Conservation (phyloP, 352 stramenopile genomes). For the Phytophthora podocarpi region DNA sequence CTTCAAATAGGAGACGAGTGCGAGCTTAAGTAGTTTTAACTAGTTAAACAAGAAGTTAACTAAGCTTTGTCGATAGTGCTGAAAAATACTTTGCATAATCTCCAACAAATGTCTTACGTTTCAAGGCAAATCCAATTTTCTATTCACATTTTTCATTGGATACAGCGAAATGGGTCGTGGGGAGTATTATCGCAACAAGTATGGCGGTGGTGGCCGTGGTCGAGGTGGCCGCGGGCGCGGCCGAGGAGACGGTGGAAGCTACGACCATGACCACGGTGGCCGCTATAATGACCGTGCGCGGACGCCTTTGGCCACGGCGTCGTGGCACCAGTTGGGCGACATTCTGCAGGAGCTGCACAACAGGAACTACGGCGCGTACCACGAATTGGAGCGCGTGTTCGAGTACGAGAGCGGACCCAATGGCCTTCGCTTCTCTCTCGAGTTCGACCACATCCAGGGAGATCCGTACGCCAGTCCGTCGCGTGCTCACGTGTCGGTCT, state of each 20-base stretch:
- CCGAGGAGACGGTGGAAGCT: conserved; percentile 21
- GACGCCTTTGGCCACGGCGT: conserved; percentile 20
- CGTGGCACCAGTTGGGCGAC: conserved; percentile 57
- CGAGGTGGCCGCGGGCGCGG: conserved; percentile 27
- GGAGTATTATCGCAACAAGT: conserved; percentile 92
- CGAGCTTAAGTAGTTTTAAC: too few species aligned
- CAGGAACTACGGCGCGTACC: conserved; percentile 87
- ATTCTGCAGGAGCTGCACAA: conserved; percentile 64
- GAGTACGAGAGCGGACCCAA: conserved; percentile 23
- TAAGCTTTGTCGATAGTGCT: too few species aligned
- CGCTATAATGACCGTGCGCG: conserved; percentile 15
- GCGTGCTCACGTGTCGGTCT: conserved; percentile 90
- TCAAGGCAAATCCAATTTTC: too few species aligned
- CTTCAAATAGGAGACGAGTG: too few species aligned
- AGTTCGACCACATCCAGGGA: conserved; percentile 93
- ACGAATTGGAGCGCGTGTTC: conserved; percentile 74
- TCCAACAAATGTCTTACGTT: too few species aligned
- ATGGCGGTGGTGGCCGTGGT: conserved; percentile 58
- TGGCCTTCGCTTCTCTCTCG: conserved; percentile 77
- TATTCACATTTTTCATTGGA: conserved; percentile 16
- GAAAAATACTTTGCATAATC: too few species aligned
- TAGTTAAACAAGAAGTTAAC: too few species aligned
- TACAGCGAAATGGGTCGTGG: conserved; percentile 68
- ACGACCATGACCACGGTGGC: conserved; percentile 16
- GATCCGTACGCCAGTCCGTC: conserved; percentile 97